Evolutionary conservation across 2,329 filamentous ascomycete genomes (phyloP), one percentile per base, ranked within the genome.

Genomic region (Bipolaris bicolor): DNA sequence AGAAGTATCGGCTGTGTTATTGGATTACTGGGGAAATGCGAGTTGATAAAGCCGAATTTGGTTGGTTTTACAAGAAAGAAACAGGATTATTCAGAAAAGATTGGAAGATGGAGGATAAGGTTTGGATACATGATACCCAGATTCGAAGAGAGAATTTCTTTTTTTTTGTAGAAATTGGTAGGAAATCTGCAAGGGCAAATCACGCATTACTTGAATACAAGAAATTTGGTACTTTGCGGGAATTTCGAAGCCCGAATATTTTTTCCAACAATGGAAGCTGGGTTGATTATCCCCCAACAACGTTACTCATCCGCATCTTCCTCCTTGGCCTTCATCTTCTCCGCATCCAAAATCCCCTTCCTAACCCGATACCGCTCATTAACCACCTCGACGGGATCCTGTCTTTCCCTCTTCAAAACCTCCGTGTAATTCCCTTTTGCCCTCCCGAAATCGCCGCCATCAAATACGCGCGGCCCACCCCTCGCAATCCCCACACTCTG

Each of bases 381-480:
- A 51, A 87, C 81, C n/a, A 83, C 82, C 63, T 88, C 85, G 6
- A 87, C 82, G 1, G 78, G 68, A 45, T 88, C 86, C 73, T 84
- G 82, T 60, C 79, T 82, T 57, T 80, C 78, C 66, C 84, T 82
- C 65, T 85, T 65, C 76, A 87, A 75, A 24, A 90, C 70, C 0
- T 83, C 81, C 0, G 83, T 71, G 76, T 89, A 89, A 39, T 77
- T 81, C 0, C 87, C 86, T 37, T 81, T 82, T n/a, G 80, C 75
- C 46, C 79, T 79, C 3, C 82, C 79, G 13, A 78, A 71, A 67
- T 87, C 80, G 16, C 82, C 83, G 7, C 87, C 87, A 62, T 84
- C 80, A 66, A 88, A 88, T 3, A 88, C 71, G 57, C 83, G 81
- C 36, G 81, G 80, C 36, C 80, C 82, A 6, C 60, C 59, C 57